Evolutionary conservation across 2,329 filamentous ascomycete genomes (phyloP).

Genomic region (Trichoderma lentiforme): DNA sequence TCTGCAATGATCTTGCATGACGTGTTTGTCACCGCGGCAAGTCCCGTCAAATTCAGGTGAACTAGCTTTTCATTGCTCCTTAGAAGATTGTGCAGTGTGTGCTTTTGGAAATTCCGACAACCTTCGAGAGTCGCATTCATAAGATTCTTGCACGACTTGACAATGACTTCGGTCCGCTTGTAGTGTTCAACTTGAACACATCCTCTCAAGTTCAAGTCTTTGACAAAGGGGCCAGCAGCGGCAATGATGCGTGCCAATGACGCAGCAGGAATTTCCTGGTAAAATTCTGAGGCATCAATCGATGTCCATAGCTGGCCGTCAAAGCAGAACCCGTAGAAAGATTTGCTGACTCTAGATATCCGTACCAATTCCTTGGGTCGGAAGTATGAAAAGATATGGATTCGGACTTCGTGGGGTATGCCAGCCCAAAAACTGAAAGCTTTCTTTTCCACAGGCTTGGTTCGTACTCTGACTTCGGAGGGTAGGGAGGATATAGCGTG

Average conservation of each 20-base stretch:
- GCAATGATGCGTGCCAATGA: conserved; percentile 82
- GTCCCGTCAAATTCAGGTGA: conserved; percentile 82
- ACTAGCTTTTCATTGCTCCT: conserved; percentile 70
- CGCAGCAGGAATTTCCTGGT: conserved; percentile 78
- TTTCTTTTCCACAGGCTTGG: conserved; percentile 42
- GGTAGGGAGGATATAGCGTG: conserved; percentile 60
- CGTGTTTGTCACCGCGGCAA: conserved; percentile 74
- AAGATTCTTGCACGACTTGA: conserved; percentile 82
- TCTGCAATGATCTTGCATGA: conserved; percentile 83
- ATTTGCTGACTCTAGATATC: conserved; percentile 71
- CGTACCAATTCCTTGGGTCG: conserved; percentile 77
- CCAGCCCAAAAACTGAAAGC: conserved; percentile 70
- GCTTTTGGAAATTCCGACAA: conserved; percentile 76
- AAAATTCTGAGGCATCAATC: conserved; percentile 82
- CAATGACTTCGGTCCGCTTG: conserved; percentile 71
- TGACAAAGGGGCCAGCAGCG: conserved; percentile 82
- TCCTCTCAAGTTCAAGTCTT: conserved; percentile 83
- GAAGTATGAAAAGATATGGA: conserved; percentile 74
- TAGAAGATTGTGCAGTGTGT: conserved; percentile 74
- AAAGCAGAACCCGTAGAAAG: conserved; percentile 80
- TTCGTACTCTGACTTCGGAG: conserved; percentile 39
- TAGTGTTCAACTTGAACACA: conserved; percentile 85
- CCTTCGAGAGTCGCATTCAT: conserved; percentile 86
- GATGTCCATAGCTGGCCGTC: conserved; percentile 91
- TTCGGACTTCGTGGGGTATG: conserved; percentile 78